Base-by-base conservation (phyloP, 768 basidiomycete genomes). In the Lepiota subincarnata region DNA sequence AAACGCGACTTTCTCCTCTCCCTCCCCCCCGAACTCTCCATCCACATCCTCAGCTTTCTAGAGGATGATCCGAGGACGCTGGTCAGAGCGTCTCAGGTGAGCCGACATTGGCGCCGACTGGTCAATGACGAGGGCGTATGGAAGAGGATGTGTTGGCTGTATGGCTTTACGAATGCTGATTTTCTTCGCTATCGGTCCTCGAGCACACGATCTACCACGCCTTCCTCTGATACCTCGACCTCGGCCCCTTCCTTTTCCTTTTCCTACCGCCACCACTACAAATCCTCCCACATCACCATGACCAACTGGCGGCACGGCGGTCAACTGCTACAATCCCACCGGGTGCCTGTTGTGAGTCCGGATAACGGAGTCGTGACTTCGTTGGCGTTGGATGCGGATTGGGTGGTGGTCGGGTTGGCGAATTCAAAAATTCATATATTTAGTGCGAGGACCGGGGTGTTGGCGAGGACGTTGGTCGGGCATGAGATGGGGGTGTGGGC, bases 401-500 rank as follows among this genome's bases (percentile, higher is more conserved):
- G 86, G 79, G 82, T 98, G 62, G 86, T 96, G 41, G 86, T 94
- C 16, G 94, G 92, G 0, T 86, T 97, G 59, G 89, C 90, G 7
- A 95, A 88, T 65, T 79, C 80, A 58, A 83, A 84, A 57, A 87
- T 98, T 42, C 88, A 92, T 61, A 76, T 98, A 8, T 98, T 92
- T 70, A 86, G 86, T 57, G 84, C 89, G 1, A 73, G 70, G 37
- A 88, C 87, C 0, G 95, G 95, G 0, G 79, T 86, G 1, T 80
- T 89, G 46, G 78, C 79, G 38, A 78, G 87, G 48, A 90, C 89
- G 0, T 80, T 98, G 1, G 74, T 81, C 7, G 95, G 95, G 0
- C 95, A 97, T 66, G 84, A 87, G 13, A 70, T 78, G 18, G 95
- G 95, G n/a, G 94, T 97, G 1, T 98, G 95, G 95, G 87, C 89